Evolutionary conservation across 352 stramenopile species (phyloP), one percentile per base, ranked within the genome.

Genomic region (Globisporangium sylvaticum): DNA sequence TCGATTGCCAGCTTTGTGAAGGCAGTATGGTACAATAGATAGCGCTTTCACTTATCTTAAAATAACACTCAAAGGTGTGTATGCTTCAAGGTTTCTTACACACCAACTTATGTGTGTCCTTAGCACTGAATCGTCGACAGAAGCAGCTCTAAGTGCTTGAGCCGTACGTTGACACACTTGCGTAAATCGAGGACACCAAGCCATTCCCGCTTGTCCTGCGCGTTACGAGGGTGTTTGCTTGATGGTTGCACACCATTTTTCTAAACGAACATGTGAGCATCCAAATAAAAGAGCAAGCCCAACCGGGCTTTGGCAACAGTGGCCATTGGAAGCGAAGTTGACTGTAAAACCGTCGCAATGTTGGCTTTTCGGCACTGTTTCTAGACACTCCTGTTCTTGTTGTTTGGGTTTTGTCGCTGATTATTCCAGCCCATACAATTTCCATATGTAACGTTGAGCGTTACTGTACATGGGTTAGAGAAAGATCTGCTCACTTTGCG

Each of bases 391-490:
- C 37, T 6, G 14, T 15, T 46, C 0, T 1, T 48, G 42, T n/a
- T 22, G 39, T 48, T 14, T 54, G 20, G 44, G 8, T 22, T 55
- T 24, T 44, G 37, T 12, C 18, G 34, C 34, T 44, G 37, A 44
- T 44, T 22, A 50, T 50, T 27, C 48, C 20, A 55, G 22, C 10
- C 46, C 22, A 55, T 55, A 55, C 48, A 55, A 55, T 25, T 7
- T 25, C 48, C 48, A 55, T 55, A 55, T 27, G 22, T 29, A 55
- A 55, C 22, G 48, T 55, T 18, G 48, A 55, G 29, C 48, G 18
- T 50, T 50, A 50, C 42, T 50, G 42, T 22, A 50, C 42, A 50
- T 55, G n/a, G n/a, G 48, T 25, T 29, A 55, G n/a, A 55, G 48
- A 29, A 54, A 55, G 48, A 55, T 29, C 48, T 25, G 48, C 20